A percentile compares a stretch with the other conserved stretches of the same genome.
Evolutionary conservation across 1,284 basidiomycete genomes (phyloP).

Genomic region (Veloboletus limbatus): DNA sequence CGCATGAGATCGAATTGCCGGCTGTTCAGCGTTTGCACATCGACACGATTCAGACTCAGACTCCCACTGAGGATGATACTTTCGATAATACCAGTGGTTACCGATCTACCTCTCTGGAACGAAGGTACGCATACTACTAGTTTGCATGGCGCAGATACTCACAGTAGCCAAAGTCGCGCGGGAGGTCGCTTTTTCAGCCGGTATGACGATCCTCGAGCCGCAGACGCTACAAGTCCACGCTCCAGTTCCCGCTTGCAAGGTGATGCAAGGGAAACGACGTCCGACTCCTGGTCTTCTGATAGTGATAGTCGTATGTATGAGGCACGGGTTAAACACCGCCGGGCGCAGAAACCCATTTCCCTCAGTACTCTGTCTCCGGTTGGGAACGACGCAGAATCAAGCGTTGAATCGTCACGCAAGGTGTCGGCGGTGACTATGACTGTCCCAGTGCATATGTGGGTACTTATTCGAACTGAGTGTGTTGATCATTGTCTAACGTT

Average conservation of each 20-base stretch:
- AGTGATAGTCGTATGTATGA: background rate
- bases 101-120: background rate
- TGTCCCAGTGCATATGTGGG: slow-evolving; percentile 7
- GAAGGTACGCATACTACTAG: slow-evolving; percentile 1
- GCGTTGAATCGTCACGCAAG: background rate
- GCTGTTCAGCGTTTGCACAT: background rate
- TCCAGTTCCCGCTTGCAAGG: background rate
- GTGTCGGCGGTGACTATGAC: background rate
- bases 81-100: background rate
- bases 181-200: background rate
- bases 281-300: background rate
- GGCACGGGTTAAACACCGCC: background rate
- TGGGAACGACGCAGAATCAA: background rate
- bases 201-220: background rate
- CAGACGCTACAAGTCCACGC: background rate
- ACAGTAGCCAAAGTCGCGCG: background rate
- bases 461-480: background rate
- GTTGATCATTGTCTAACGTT: background rate
- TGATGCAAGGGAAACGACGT: background rate
- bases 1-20: background rate
- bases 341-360: background rate
- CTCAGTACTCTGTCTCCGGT: background rate
- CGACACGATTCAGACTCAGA: background rate
- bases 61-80: background rate
- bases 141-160: background rate